Base-by-base conservation (phyloP, 306 rosid genomes). In the Phaseolus lunatus region DNA sequence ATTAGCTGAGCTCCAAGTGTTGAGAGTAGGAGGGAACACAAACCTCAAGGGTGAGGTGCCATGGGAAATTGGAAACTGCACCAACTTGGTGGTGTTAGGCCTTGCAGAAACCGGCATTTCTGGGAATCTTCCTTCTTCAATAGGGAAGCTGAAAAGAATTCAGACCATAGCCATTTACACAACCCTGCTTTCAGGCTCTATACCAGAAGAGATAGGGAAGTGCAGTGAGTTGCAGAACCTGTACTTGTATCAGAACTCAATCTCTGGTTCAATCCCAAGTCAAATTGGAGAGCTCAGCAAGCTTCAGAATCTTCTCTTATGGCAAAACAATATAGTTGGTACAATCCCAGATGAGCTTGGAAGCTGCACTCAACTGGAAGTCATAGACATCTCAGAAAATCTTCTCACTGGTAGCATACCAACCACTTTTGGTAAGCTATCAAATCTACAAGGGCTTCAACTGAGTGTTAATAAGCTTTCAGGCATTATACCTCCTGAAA, bases 181-280 rank as follows among this genome's bases (percentile, higher is more conserved):
- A 41, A 71, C 92, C 70, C 83, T 70, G 15, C 59, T 94, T 31
- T 85, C 91, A 2, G 94, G 94, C 82, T 80, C 92, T 41, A 87
- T 94, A 49, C 97, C 98, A n/a, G 98, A 91, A 85, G 97, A 88
- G 84, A 94, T 94, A 45, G 96, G 87, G 37, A 86, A 90, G 77
- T 91, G 96, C 87, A 87, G 87, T 59, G 94, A 90, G 84, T 56
- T 94, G 84, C 90, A 85, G 86, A 77, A 80, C 41, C 79, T 94
- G 61, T 89, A 82, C 81, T 79, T 94, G 92, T 90, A 88, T 70
- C 89, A 91, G 85, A 91, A 91, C 75, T 81, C 88, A 9, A 84
- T 90, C 47, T 86, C 92, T 0, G 98, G 98, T 68, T 49, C 84
- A 37, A 82, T 94, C 61, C 97, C 98, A 62, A 80, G 48, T 47